Percentiles rank a stretch among this genome's conserved stretches.
Evolutionary conservation across 192 early-diverging fungal genomes (phyloP).

Genomic region (Backusella westeae): DNA sequence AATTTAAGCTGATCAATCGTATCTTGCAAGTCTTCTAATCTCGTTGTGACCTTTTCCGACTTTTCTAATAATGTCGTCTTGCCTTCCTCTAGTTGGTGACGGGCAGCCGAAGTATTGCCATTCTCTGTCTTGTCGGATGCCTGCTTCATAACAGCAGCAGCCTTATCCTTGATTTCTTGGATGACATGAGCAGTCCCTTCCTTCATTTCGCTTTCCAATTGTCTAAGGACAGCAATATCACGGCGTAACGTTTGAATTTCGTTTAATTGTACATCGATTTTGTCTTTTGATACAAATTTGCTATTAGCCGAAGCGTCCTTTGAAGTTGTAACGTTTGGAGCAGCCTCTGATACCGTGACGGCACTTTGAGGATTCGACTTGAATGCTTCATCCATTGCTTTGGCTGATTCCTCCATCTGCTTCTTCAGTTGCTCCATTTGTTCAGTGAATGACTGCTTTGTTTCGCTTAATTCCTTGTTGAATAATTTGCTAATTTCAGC

Average conservation of each 20-base stretch:
- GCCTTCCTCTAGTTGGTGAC: conserved; percentile 49
- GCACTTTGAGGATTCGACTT: neutral
- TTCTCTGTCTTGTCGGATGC: conserved; percentile 16
- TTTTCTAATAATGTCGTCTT: conserved; percentile 44
- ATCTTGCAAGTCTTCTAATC: conserved; percentile 61
- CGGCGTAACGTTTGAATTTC: conserved; percentile 50
- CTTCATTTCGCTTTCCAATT: conserved; percentile 41
- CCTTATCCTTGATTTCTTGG: conserved; percentile 22
- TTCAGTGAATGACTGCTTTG: neutral
- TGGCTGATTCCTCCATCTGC: neutral
- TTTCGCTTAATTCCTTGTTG: conserved; percentile 9
- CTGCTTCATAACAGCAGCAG: neutral
- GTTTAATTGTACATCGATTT: conserved; percentile 38
- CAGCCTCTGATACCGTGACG: neutral
- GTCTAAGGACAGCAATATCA: conserved; percentile 48
- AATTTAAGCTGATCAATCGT: conserved; percentile 73
- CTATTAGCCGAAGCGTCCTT: neutral
- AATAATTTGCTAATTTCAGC: neutral
- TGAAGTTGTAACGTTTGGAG: neutral
- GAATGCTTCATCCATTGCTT: neutral
- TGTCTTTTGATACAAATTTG: neutral
- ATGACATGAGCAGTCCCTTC: conserved; percentile 14
- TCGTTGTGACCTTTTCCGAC: conserved; percentile 46
- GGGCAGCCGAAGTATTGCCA: neutral
- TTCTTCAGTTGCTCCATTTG: conserved; percentile 12